Evolutionary conservation across 2,329 filamentous ascomycete species (phyloP).

Genomic region (Pyrenochaeta sp.): DNA sequence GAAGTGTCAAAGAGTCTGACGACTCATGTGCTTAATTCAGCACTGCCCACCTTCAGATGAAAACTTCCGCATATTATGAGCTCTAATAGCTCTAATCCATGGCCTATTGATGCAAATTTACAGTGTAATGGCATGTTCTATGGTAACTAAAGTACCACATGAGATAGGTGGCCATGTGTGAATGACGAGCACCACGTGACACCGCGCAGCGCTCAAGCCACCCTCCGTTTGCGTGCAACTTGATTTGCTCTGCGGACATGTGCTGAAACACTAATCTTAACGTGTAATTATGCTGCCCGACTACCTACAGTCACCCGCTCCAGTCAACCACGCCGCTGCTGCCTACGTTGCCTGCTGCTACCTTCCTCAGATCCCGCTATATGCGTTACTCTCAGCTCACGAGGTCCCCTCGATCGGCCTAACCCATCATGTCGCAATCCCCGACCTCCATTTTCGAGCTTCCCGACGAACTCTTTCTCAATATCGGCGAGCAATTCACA

Average conservation of each 20-base stretch:
- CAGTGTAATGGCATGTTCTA: no score
- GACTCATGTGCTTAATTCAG: no score
- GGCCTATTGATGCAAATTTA: no score
- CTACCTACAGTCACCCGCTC: no score
- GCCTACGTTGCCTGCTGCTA: not conserved
- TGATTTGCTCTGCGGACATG: not conserved
- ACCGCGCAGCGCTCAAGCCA: not conserved
- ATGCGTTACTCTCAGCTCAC: not conserved
- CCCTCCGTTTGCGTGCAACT: not conserved
- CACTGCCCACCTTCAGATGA: no score
- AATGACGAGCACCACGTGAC: not conserved
- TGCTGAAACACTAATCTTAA: not conserved
- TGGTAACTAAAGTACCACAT: no score
- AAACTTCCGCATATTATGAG: no score
- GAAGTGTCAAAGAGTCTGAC: no score
- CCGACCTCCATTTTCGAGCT: slow-evolving; percentile 14
- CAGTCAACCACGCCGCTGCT: not conserved
- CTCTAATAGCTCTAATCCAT: no score
- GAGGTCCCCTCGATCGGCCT: not conserved
- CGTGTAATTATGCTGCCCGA: no score
- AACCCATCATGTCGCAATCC: not conserved
- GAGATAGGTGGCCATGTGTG: not conserved
- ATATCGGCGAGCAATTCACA: slow-evolving; percentile 14
- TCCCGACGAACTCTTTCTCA: slow-evolving; percentile 25
- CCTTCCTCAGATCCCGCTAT: not conserved